Evolutionary conservation across 768 basidiomycete genomes (phyloP).

Genomic region (Podaxis mareebaensis): DNA sequence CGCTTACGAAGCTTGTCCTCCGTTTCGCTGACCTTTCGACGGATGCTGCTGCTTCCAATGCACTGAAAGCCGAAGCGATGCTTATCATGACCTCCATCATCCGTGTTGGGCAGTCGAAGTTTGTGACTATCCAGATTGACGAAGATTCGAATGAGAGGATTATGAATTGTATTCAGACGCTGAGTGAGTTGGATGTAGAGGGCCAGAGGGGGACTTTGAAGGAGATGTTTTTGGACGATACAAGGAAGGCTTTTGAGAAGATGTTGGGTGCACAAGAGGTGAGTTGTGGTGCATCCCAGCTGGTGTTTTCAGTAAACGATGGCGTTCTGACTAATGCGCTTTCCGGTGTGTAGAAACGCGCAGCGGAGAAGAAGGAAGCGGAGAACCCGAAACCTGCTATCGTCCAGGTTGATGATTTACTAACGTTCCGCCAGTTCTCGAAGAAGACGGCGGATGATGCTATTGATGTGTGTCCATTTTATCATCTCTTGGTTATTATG

Average conservation of each 20-base stretch:
- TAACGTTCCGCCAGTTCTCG: slow-evolving; percentile 92
- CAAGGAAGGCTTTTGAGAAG: slow-evolving; percentile 87
- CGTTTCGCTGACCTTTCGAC: slow-evolving; percentile 61
- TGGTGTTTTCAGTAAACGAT: neutral
- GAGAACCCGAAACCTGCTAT: slow-evolving; percentile 64
- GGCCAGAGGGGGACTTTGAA: slow-evolving; percentile 45
- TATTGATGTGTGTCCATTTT: slow-evolving; percentile 53
- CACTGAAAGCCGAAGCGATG: slow-evolving; percentile 92
- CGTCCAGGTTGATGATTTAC: slow-evolving; percentile 92
- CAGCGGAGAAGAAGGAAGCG: slow-evolving; percentile 85
- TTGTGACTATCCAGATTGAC: slow-evolving; percentile 92
- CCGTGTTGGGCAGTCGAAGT: slow-evolving; percentile 96
- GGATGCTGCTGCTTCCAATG: slow-evolving; percentile 55
- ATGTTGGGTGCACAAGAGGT: slow-evolving; percentile 98
- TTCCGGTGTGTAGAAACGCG: slow-evolving; percentile 64
- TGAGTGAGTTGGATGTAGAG: slow-evolving; percentile 73
- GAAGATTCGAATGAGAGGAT: slow-evolving; percentile 97
- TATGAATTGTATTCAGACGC: slow-evolving; percentile 91
- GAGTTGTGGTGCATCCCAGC: slow-evolving; percentile 15
- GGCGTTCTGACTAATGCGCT: neutral
- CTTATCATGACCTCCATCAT: slow-evolving; percentile 97
- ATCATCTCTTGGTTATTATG: neutral
- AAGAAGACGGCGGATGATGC: slow-evolving; percentile 87
- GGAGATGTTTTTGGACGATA: slow-evolving; percentile 81
- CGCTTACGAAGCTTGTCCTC: slow-evolving; percentile 89